Percentiles rank a stretch among this genome's conserved stretches.
Conservation (phyloP, 139 green algal genomes). For the Picochlorum sp. region DNA sequence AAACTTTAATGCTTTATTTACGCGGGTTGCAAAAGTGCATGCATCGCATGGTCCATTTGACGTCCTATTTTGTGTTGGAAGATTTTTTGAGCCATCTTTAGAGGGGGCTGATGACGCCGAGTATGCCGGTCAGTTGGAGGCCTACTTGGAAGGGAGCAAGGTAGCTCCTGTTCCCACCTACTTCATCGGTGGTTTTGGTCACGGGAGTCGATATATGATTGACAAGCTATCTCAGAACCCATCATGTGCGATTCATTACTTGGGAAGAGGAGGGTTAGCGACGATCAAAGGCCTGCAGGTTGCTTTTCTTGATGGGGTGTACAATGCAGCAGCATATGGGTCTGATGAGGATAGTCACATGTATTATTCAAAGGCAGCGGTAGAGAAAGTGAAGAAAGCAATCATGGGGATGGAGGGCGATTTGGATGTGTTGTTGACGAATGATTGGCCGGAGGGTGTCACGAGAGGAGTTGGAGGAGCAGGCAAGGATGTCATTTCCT, state of each 20-base stretch:
- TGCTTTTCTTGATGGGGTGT: slow-evolving; percentile 73
- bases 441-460: slow-evolving; percentile 68
- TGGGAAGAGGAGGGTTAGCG: slow-evolving; percentile 52
- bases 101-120: slow-evolving; percentile 25
- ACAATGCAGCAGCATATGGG: slow-evolving; percentile 35
- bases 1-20: slow-evolving; percentile 41
- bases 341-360: slow-evolving; percentile 5
- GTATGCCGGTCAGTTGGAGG: slow-evolving; percentile 30
- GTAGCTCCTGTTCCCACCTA: slow-evolving; percentile 54
- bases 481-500: slow-evolving; percentile 3
- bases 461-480: slow-evolving; percentile 23
- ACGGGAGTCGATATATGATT: slow-evolving; percentile 11
- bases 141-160: slow-evolving; percentile 39
- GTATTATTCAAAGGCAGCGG: slow-evolving; percentile 48
- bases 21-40: slow-evolving; percentile 48
- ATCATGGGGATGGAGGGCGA: slow-evolving; percentile 51
- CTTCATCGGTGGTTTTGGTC: slow-evolving; percentile 61
- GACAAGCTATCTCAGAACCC: slow-evolving; percentile 18
- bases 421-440: slow-evolving; percentile 78
- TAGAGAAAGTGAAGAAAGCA: slow-evolving; percentile 41
- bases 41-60: slow-evolving; percentile 53
- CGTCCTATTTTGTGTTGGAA: slow-evolving; percentile 46
- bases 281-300: slow-evolving; percentile 53
- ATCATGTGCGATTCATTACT: slow-evolving; percentile 45
- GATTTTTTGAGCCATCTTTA: slow-evolving; percentile 46